Percentiles rank a stretch among this genome's conserved stretches.
phyloP scores from a whole-genome alignment of 352 stramenopile genomes.

The Phytophthora tubulina region DNA sequence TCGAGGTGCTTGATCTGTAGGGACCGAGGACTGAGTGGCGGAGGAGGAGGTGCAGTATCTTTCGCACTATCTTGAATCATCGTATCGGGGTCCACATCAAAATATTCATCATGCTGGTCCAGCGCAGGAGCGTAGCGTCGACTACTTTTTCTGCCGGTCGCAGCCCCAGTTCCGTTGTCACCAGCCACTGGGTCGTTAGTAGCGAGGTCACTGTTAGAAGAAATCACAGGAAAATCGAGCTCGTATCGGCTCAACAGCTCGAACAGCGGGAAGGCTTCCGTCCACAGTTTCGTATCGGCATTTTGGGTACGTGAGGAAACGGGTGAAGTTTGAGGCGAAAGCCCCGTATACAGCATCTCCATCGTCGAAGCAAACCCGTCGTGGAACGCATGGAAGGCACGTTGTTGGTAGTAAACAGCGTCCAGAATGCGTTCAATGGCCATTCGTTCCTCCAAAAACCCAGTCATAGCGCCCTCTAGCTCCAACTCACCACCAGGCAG shows the following conservation, averaged over 20 bases:
- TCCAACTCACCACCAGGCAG: slow-evolving; percentile 52
- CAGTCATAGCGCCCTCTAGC: slow-evolving; percentile 41
- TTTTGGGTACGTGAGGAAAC: not conserved
- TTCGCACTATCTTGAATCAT: not conserved
- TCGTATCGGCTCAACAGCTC: slow-evolving; percentile 46
- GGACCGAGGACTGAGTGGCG: slow-evolving; percentile 30
- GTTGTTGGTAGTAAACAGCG: slow-evolving; percentile 78
- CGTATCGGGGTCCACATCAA: slow-evolving; percentile 1
- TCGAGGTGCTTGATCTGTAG: slow-evolving; percentile 29
- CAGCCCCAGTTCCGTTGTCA: not conserved
- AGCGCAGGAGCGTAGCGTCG: slow-evolving; percentile 38
- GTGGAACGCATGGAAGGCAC: slow-evolving; percentile 51
- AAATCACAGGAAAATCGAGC: slow-evolving; percentile 47
- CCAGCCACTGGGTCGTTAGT: not conserved
- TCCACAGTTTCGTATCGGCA: slow-evolving; percentile 6
- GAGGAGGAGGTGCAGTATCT: slow-evolving; percentile 3
- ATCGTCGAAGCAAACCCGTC: slow-evolving; percentile 56
- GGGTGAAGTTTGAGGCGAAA: not conserved
- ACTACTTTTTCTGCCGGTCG: slow-evolving; percentile 3
- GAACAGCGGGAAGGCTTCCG: slow-evolving; percentile 36
- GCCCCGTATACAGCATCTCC: slow-evolving; percentile 46
- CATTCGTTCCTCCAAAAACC: slow-evolving; percentile 61
- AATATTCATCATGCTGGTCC: slow-evolving; percentile 31
- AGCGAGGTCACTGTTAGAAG: slow-evolving; percentile 20
- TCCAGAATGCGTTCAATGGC: slow-evolving; percentile 69